Evolutionary conservation across 2,329 filamentous ascomycete species (phyloP).

Genomic region (Elsinoe perseae): DNA sequence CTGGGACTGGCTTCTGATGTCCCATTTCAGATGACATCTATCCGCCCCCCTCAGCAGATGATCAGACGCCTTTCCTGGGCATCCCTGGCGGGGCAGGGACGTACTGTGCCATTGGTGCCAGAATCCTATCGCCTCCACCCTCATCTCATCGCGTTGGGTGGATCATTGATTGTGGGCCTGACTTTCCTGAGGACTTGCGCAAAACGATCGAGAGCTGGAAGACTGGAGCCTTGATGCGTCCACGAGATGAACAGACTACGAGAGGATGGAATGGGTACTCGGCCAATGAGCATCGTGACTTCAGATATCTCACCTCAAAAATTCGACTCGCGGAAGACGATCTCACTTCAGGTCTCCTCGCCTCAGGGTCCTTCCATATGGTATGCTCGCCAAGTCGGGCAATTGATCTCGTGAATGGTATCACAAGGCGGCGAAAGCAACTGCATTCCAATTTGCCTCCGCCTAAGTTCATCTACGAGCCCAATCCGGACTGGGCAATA

Average conservation of each 20-base stretch:
- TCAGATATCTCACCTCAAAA: constrained; percentile 84
- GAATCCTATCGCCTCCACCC: constrained; percentile 73
- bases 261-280: constrained; percentile 89
- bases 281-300: constrained; percentile 46
- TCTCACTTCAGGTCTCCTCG: constrained; percentile 58
- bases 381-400: constrained; percentile 75
- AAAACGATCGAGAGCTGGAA: constrained; percentile 63
- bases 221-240: constrained; percentile 64
- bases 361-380: constrained; percentile 74
- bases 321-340: constrained; percentile 67
- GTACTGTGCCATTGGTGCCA: constrained; percentile 79
- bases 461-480: constrained; percentile 88
- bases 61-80: constrained; percentile 52
- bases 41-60: constrained; percentile 59
- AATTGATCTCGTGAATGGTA: constrained; percentile 64
- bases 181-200: constrained; percentile 66
- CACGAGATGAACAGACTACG: constrained; percentile 65
- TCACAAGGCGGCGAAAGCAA: constrained; percentile 48
- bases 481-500: constrained; percentile 79
- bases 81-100: constrained; percentile 84
- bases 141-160: constrained; percentile 66
- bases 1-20: constrained; percentile 4
- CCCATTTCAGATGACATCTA: constrained; percentile 73
- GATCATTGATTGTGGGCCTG: constrained; percentile 82
- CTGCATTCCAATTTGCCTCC: constrained; percentile 32